phyloP scores from a whole-genome alignment of 163 green algal genomes.

The Prototheca wickerhamii region DNA sequence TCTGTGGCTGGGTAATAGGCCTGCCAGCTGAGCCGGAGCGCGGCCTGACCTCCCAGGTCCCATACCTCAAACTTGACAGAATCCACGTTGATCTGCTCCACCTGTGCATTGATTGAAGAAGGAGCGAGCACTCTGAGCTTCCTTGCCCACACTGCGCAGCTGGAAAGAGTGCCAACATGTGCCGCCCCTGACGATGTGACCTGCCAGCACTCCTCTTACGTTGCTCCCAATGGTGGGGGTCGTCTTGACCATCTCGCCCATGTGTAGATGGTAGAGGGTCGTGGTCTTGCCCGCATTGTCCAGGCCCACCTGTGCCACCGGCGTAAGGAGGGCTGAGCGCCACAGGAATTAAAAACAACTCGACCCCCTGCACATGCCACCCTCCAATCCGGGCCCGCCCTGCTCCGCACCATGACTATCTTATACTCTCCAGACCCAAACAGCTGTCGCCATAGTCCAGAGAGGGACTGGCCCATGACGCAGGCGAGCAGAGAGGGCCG shows the following conservation, averaged over 20 bases:
- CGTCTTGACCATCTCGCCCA: constrained; percentile 67
- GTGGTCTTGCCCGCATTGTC: constrained; percentile 85
- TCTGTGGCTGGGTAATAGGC: constrained; percentile 79
- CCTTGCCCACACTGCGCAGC: no score
- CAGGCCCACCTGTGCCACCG: constrained; percentile 67
- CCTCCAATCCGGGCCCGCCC: background rate
- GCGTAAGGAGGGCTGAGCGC: no score
- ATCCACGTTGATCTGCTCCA: constrained; percentile 63
- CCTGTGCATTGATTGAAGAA: background rate
- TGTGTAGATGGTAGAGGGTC: constrained; percentile 69
- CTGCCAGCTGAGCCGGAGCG: constrained; percentile 90
- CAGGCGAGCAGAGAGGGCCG: no score
- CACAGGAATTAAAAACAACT: no score
- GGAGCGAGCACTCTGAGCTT: background rate
- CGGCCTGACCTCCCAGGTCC: constrained; percentile 79
- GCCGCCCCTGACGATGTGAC: no score
- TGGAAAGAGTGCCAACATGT: no score
- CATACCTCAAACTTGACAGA: constrained; percentile 64
- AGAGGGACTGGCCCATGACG: constrained; percentile 56
- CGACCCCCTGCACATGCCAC: background rate
- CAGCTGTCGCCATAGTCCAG: constrained; percentile 41
- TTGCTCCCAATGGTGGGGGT: constrained; percentile 76
- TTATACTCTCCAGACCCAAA: constrained; percentile 71
- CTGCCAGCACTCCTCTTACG: constrained; percentile 19
- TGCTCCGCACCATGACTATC: constrained; percentile 50